Base-by-base conservation (phyloP, 495 filamentous ascomycete species). In the Echria macrotheca region DNA sequence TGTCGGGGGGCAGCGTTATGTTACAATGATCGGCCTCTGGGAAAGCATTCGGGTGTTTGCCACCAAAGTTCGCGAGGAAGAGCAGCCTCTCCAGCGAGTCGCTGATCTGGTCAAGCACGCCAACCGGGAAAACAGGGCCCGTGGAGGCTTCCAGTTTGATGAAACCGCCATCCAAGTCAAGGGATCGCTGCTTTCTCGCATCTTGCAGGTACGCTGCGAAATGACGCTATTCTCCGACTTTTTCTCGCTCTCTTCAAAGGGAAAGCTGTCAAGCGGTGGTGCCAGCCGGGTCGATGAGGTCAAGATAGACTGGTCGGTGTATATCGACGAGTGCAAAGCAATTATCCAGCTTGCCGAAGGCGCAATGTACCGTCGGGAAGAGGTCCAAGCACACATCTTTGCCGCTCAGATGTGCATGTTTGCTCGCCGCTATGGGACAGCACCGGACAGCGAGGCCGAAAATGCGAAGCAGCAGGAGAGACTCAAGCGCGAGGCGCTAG, bases 51-150 rank as follows among this genome's bases (percentile, higher is more conserved):
- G 57, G 1, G 45, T 17, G n/a, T 83, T 79, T 57, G 56, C 66
- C 4, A 31, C 56, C 11, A 46, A 70, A 28, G 76, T 81, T 11
- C 54, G 58, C 33, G 57, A 69, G 50, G 68, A 76, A 38, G 83
- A 86, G 63, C 80, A 86, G 46, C 82, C 82, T 0, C 81, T 81
- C 46, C 69, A 73, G 32, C 69, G 70, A 11, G 78, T 87, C 7
- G 69, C 71, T 15, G 60, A 71, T 44, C 61, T 81, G 50, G 76
- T 82, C 21, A 58, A 74, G 43, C 68, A 76, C 33, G 73, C 73
- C 4, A 68, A 68, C 18, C 60, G 68, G 12, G 67, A 70, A 28
- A 65, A 69, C 29, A 56, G 63, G 26, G 61, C 58, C 12, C 17
- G 39, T 7, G 42, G 56, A 15, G 53, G 60, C 9, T 75, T 82